Percentiles rank a stretch among this genome's conserved stretches.
These are phyloP conservation scores for Cercophora samala DNA, from an alignment of 495 filamentous ascomycete genomes.

Conservation along the genomic window DNA sequence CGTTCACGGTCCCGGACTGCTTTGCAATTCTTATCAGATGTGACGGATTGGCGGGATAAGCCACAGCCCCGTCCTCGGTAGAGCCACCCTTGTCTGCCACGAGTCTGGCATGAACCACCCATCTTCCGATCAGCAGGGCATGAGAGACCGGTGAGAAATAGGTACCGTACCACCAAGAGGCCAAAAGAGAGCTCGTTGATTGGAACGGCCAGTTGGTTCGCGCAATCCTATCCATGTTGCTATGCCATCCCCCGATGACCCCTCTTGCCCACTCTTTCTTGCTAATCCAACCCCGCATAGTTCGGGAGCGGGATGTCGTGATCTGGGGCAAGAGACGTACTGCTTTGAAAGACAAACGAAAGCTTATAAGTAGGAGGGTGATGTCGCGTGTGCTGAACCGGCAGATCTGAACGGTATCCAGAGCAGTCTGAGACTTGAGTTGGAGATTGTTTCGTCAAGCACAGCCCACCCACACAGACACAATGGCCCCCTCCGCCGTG, in stretches of 20 bases:
- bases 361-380: slow-evolving; percentile 8
- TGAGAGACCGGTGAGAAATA: neutral
- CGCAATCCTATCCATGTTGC: slow-evolving; percentile 28
- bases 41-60: slow-evolving; percentile 1
- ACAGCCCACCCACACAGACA: neutral
- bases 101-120: neutral
- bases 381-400: neutral
- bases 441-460: neutral
- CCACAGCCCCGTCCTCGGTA: neutral
- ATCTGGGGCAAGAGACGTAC: neutral
- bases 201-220: slow-evolving; percentile 12
- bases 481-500: slow-evolving; percentile 34
- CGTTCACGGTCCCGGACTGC: neutral
- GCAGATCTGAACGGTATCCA: neutral
- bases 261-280: neutral
- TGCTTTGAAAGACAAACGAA: neutral
- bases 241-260: slow-evolving; percentile 17
- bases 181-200: slow-evolving; percentile 11
- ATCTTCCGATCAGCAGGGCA: slow-evolving; percentile 9
- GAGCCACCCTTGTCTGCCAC: neutral
- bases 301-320: neutral
- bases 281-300: slow-evolving; percentile 11
- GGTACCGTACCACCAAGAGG: neutral
- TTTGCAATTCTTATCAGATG: neutral
- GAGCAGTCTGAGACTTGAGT: neutral